Percentiles rank a stretch among this genome's conserved stretches.
Conservation (phyloP, 345 rosid species). For the Mercurialis annua region DNA sequence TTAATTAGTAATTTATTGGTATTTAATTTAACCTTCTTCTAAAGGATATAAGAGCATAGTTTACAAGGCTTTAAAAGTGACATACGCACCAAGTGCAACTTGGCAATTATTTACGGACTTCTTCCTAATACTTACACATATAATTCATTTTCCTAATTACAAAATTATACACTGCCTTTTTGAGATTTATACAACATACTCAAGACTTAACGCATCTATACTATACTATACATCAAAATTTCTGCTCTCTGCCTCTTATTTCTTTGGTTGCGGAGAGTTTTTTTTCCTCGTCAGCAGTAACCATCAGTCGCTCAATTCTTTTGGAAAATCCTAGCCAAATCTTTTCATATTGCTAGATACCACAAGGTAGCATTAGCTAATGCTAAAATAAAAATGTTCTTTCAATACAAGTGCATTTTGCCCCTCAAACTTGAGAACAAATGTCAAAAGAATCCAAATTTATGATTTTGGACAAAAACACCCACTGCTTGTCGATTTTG, state of each 20-base stretch:
- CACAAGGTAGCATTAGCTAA: background rate
- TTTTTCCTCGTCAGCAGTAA: background rate
- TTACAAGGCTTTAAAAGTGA: too few species aligned
- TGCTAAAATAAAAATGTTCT: too few species aligned
- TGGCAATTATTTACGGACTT: background rate
- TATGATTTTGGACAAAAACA: too few species aligned
- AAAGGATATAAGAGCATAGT: too few species aligned
- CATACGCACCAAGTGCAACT: too few species aligned
- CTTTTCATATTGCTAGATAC: background rate
- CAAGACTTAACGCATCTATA: background rate
- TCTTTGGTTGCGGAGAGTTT: background rate
- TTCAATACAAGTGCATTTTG: too few species aligned
- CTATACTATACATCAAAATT: too few species aligned
- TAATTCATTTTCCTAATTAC: background rate
- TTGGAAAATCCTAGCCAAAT: background rate
- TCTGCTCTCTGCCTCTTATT: background rate
- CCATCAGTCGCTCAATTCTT: background rate
- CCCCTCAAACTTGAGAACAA: too few species aligned
- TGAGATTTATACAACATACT: background rate
- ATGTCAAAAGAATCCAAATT: too few species aligned
- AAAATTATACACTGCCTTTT: conserved; percentile 1
- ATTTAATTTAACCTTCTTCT: too few species aligned
- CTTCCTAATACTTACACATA: background rate
- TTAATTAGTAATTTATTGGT: too few species aligned
- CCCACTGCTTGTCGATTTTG: too few species aligned